Conservation (phyloP, 2,329 filamentous ascomycete genomes). For the Clonostachys sp. region DNA sequence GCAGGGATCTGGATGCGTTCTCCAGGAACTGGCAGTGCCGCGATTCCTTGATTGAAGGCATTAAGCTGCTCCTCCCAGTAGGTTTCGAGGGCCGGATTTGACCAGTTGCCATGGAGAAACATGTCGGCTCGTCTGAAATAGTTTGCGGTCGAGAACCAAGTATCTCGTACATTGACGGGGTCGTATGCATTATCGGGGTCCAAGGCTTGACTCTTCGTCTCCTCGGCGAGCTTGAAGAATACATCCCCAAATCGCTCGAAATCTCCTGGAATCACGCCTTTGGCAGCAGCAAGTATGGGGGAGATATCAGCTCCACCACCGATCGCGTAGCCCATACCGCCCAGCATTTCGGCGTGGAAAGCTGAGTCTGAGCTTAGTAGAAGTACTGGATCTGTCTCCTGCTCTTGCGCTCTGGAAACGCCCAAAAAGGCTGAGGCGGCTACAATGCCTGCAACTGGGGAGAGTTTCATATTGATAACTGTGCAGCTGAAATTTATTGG, state of each 20-base stretch:
- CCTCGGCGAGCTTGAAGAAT: conserved; percentile 5
- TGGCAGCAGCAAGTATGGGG: conserved; percentile 4
- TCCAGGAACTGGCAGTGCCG: conserved; percentile 24
- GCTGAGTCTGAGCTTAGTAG: conserved; percentile 3
- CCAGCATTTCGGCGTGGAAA: conserved; percentile 5
- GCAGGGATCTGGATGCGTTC: conserved; percentile 23
- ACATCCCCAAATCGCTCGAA: conserved; percentile 3
- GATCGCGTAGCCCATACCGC: conserved; percentile 1
- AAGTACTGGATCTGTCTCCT: conserved; percentile 1
- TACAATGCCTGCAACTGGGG: too few species aligned
- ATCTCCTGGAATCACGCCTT: conserved; percentile 7
- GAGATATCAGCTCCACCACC: conserved; percentile 2
- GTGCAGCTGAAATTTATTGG: too few species aligned
- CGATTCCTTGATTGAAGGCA: conserved; percentile 30
- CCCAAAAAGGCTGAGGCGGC: too few species aligned
- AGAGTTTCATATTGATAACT: too few species aligned
- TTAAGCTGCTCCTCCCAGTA: conserved; percentile 26
- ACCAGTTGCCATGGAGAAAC: conserved; percentile 32
- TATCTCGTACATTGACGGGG: conserved; percentile 2
- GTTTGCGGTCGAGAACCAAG: conserved; percentile 19
- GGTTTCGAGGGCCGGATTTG: conserved; percentile 28
- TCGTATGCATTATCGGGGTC: conserved; percentile 1
- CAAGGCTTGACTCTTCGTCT: conserved; percentile 3
- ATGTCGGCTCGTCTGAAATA: conserved; percentile 37
- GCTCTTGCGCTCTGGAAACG: too few species aligned